Percentiles rank a stretch among this genome's conserved stretches.
phyloP scores from a whole-genome alignment of 208 protist genomes.

The Wallacemonas sp. region DNA sequence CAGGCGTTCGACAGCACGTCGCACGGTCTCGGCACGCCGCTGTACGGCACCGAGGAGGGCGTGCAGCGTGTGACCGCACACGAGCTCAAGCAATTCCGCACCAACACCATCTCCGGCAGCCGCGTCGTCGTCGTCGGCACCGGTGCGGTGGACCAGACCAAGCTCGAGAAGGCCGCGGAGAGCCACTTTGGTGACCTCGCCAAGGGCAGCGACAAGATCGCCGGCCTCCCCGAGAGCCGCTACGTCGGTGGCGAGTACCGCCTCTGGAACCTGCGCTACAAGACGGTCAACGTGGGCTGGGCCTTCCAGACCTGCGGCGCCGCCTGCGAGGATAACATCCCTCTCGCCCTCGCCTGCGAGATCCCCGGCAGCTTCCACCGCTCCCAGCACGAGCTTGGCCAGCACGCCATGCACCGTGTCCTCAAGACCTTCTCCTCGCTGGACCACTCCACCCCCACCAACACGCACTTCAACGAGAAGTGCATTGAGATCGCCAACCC shows the following conservation, averaged over 20 bases:
- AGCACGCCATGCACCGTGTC: slow-evolving; percentile 86
- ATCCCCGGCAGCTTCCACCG: slow-evolving; percentile 88
- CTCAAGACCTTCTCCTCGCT: slow-evolving; percentile 90
- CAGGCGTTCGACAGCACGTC: slow-evolving; percentile 91
- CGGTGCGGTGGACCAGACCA: slow-evolving; percentile 95
- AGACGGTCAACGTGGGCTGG: slow-evolving; percentile 86
- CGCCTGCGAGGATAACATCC: slow-evolving; percentile 80
- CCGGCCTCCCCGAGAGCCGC: slow-evolving; percentile 49
- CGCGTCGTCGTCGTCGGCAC: slow-evolving; percentile 95
- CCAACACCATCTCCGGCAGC: slow-evolving; percentile 88
- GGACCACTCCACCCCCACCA: slow-evolving; percentile 85
- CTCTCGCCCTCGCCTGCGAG: slow-evolving; percentile 84
- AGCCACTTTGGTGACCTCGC: slow-evolving; percentile 89
- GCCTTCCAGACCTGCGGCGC: slow-evolving; percentile 90
- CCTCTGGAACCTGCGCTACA: slow-evolving; percentile 88
- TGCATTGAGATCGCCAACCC: slow-evolving; percentile 86
- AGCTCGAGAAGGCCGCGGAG: slow-evolving; percentile 90
- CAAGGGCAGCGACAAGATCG: slow-evolving; percentile 21
- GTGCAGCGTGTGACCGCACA: slow-evolving; percentile 83
- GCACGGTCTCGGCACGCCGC: slow-evolving; percentile 91
- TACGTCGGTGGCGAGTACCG: slow-evolving; percentile 88
- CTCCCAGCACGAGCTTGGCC: slow-evolving; percentile 86
- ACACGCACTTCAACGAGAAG: slow-evolving; percentile 90
- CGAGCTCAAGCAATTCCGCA: slow-evolving; percentile 83
- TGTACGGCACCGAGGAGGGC: slow-evolving; percentile 95